Base-by-base conservation (phyloP, 768 basidiomycete species). In the Thelephora ganbajun region DNA sequence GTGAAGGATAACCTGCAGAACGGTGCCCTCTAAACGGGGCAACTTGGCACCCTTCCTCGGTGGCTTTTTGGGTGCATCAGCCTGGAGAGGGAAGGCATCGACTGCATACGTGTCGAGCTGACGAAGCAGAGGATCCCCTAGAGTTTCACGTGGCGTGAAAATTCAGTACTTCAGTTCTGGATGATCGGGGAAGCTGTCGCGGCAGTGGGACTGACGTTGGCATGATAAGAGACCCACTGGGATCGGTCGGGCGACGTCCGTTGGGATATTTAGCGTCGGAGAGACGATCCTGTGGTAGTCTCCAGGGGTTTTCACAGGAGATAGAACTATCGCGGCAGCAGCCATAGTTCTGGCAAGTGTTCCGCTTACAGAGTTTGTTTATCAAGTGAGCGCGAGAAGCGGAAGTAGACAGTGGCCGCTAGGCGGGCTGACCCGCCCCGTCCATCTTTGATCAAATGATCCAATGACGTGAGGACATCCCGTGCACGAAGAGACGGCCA, bases 181-280 rank as follows among this genome's bases (percentile, higher is more conserved):
- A n/a, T 22, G 2, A 33, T 4, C 20, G 41, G 33, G 18, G n/a
- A n/a, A n/a, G n/a, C n/a, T n/a, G n/a, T n/a, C n/a, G n/a, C n/a
- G n/a, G 11, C 41, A 46, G 18, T 45, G 46, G n/a, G 35, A 52
- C 22, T 34, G 43, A 41, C 83, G 79, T 71, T 87, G 84, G 59
- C 86, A 89, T 14, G 83, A 78, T 23, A 90, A 67, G 13, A 88
- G 67, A 41, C 86, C 86, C 35, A 89, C 84, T 34, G 83, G 83
- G 35, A 83, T 71, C 14, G 80, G 61, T 5, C 65, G 51, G 30
- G 61, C 61, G 19, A 69, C 63, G 48, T 78, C 70, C 16, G 69
- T 61, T n/a, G 80, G 73, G 44, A 84, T 59, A 30, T 49, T 61
- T 11, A 86, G 65, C 13, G 74, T 72, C 5, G 73, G 67, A 3